phyloP scores from a whole-genome alignment of 2,329 filamentous ascomycete species.

The Aspergillus ochraceoroseus region DNA sequence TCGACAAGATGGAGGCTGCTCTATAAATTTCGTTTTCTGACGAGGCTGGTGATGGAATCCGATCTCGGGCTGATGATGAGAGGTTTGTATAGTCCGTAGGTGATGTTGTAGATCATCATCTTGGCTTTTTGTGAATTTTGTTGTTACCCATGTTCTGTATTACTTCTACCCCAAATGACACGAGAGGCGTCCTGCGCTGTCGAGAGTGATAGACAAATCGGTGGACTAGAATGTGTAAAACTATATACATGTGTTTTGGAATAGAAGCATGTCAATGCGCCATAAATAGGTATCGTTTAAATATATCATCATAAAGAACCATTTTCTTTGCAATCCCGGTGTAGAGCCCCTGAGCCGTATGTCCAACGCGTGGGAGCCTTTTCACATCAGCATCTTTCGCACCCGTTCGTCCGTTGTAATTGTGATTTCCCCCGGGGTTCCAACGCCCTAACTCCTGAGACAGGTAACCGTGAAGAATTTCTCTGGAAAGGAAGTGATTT shows the following conservation, averaged over 20 bases:
- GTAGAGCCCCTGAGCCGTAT: too few relatives aligned
- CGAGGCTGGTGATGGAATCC: slow-evolving; percentile 7
- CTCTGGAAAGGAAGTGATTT: too few relatives aligned
- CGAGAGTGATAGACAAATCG: slow-evolving; percentile 12
- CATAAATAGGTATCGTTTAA: slow-evolving; percentile 1
- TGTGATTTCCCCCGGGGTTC: too few relatives aligned
- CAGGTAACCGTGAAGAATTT: too few relatives aligned
- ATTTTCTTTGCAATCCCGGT: too few relatives aligned
- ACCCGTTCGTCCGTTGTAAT: too few relatives aligned
- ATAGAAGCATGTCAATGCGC: slow-evolving; percentile 10
- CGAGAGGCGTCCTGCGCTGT: slow-evolving; percentile 25
- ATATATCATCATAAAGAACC: neutral
- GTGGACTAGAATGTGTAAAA: slow-evolving; percentile 17
- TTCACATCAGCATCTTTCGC: too few relatives aligned
- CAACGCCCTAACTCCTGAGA: too few relatives aligned
- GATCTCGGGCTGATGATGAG: slow-evolving; percentile 27
- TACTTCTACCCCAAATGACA: slow-evolving; percentile 25
- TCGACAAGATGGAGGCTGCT: slow-evolving; percentile 84
- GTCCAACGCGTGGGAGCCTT: too few relatives aligned
- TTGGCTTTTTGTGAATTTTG: slow-evolving; percentile 13
- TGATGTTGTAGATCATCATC: slow-evolving; percentile 15
- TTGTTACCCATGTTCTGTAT: slow-evolving; percentile 28
- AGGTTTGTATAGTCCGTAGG: slow-evolving; percentile 18
- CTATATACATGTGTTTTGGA: slow-evolving; percentile 15
- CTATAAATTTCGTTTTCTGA: slow-evolving; percentile 47